Conservation (phyloP, 1,284 basidiomycete genomes). For the Mycosarcoma mackinlayi region DNA sequence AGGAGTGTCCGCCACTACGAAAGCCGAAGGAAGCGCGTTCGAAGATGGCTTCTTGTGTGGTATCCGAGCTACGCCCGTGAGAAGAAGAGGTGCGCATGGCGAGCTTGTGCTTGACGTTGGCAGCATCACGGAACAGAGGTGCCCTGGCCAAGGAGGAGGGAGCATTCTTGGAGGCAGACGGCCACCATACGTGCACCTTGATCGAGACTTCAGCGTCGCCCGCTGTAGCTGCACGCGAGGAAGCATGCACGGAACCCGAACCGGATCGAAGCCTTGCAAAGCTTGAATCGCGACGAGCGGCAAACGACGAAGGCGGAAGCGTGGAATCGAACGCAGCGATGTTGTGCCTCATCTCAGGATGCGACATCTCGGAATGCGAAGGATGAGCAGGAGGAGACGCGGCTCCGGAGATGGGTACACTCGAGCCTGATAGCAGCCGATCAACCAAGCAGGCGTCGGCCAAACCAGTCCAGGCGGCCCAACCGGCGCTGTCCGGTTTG, state of each 20-base stretch:
- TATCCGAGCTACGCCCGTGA: slow-evolving; percentile 13
- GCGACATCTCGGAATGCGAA: not conserved
- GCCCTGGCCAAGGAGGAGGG: slow-evolving; percentile 32
- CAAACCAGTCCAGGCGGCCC: not conserved
- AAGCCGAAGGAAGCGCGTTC: slow-evolving; percentile 40
- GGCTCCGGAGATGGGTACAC: not conserved
- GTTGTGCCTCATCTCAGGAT: slow-evolving; percentile 16
- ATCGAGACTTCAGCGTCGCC: slow-evolving; percentile 35
- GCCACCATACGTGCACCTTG: slow-evolving; percentile 38
- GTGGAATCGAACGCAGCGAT: slow-evolving; percentile 8
- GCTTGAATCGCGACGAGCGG: slow-evolving; percentile 9
- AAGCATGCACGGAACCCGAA: slow-evolving; percentile 18
- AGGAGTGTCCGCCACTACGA: slow-evolving; percentile 26
- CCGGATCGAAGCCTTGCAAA: slow-evolving; percentile 31
- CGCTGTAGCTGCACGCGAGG: slow-evolving; percentile 3
- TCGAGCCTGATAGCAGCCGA: not conserved
- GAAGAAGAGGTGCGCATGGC: slow-evolving; percentile 21
- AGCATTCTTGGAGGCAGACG: slow-evolving; percentile 23
- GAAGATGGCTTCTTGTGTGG: slow-evolving; percentile 21
- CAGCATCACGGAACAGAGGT: slow-evolving; percentile 46
- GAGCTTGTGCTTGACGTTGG: slow-evolving; percentile 46
- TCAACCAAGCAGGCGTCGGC: too few relatives aligned
- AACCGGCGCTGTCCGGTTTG: not conserved
- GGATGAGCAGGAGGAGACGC: not conserved
- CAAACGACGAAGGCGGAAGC: slow-evolving; percentile 1